Evolutionary conservation across 208 protist genomes (phyloP), one percentile per base, ranked within the genome.

Genomic region (Acanthamoeba culbertsoni): DNA sequence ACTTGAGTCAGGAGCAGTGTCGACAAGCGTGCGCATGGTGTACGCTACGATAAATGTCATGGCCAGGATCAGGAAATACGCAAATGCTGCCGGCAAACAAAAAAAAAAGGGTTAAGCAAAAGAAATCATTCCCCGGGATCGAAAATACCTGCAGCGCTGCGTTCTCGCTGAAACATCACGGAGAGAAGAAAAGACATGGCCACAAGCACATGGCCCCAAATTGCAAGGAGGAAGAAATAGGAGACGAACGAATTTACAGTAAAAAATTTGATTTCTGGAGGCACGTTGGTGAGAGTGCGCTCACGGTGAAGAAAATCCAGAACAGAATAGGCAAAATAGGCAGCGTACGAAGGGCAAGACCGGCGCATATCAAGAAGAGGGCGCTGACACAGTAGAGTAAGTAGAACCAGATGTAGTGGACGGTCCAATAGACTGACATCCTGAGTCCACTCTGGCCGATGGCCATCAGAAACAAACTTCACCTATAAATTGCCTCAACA

Each of bases 361-460:
- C 84, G 8, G 57, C 4, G 35, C 63, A 23, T 23, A 91, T 91
- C 12, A 91, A 40, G 33, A 91, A 91, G 84, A 46, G 33, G 6
- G 28, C 43, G 35, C 3, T 23, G 53, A 51, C 6, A 43, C 43
- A 53, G 90, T 94, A 94, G 46, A 94, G 53, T 7, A 93, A 5
- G 51, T 91, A 94, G 89, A 5, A 73, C 51, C 43, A 94, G 0
- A 86, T 3, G 68, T 93, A 93, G 8, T 43, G 23, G 23, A 94
- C 93, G 7, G 90, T 28, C 93, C 93, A 94, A 48, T 94, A 94
- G 53, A 93, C 51, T 7, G 35, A 23, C 89, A 91, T 86, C 2
- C 91, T 93, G 16, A 94, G 93, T n/a, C 93, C 93, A 59, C 68
- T 92, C 86, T 92, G 33, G n/a, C 31, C 26, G 0, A 33, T 35